Evolutionary conservation across 2,329 filamentous ascomycete genomes (phyloP), one percentile per base, ranked within the genome.

Genomic region (Verticillium longisporum): DNA sequence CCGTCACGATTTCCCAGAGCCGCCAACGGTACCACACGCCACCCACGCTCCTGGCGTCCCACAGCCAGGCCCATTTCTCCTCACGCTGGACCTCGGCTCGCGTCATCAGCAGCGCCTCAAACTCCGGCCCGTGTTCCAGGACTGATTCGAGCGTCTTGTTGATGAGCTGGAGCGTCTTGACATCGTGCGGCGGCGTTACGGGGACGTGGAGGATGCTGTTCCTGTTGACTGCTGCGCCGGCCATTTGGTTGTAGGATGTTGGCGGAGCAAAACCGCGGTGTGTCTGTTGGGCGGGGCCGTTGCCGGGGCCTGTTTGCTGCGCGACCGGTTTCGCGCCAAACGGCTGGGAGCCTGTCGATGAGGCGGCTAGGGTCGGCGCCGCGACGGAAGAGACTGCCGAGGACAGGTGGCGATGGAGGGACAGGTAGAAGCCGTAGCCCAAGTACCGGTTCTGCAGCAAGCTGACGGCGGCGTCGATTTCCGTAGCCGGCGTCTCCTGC

Each of bases 11-110:
- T 67, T 95, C 88, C 90, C 93, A 97, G 55, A 98, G 71, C 55
- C 91, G 86, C 90, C 92, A 98, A 54, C 95, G 87, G 73, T 98
- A 98, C 83, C 93, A 99, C 15, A 96, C 84, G 15, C 89, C 94
- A 32, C 87, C 92, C 64, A 83, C 80, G 69, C 88, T 93, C 66
- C 88, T 84, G 21, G 92, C 84, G 72, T 98, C 89, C 88, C 91
- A 99, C 5, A 99, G 80, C 90, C 93, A 99, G 0, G 92, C 90
- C 87, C 94, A 98, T 66, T 89, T 92, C 72, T 96, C 91, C 62
- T 97, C 91, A 50, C 82, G 83, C 71, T 96, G 91, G 1, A 98
- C 89, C 60, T 92, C 87, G 0, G 90, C 85, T 18, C 91, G 83
- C 57, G 88, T 89, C 95, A 98, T 98, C 6, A 99, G 82, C 2